These are phyloP conservation scores for Globisporangium acanthophoron DNA, from an alignment of 352 stramenopile species.

Conservation along the genomic window DNA sequence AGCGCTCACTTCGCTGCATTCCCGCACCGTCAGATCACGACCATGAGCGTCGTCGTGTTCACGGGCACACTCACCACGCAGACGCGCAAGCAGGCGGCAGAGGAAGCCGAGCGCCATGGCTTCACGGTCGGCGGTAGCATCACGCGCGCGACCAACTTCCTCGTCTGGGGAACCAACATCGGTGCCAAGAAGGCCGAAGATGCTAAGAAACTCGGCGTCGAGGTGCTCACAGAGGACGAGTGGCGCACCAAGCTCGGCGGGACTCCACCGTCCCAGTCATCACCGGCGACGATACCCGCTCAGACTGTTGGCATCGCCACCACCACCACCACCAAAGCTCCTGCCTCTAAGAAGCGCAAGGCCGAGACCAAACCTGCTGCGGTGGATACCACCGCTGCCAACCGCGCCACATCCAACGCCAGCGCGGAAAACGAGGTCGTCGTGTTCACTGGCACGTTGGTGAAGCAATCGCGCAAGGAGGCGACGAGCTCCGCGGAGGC, in stretches of 20 bases:
- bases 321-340: not conserved
- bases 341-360: slow-evolving; percentile 16
- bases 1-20: not conserved
- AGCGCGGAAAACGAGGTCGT: slow-evolving; percentile 17
- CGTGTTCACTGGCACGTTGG: slow-evolving; percentile 52
- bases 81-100: slow-evolving; percentile 31
- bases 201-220: slow-evolving; percentile 28
- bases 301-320: not conserved
- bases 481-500: slow-evolving; percentile 18
- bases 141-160: slow-evolving; percentile 32
- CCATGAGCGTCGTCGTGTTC: not conserved
- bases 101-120: slow-evolving; percentile 27
- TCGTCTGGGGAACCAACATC: slow-evolving; percentile 47
- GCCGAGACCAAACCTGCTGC: not conserved
- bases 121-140: slow-evolving; percentile 32
- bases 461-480: slow-evolving; percentile 22
- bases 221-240: slow-evolving; percentile 31
- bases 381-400: not conserved
- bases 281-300: not conserved
- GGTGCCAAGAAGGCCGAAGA: slow-evolving; percentile 47
- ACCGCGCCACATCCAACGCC: not conserved
- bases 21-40: too few relatives aligned
- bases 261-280: not conserved
- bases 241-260: slow-evolving; percentile 26
- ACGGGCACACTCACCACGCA: slow-evolving; percentile 9